Conservation (phyloP, 805 yeast genomes). For the Candida takata region DNA sequence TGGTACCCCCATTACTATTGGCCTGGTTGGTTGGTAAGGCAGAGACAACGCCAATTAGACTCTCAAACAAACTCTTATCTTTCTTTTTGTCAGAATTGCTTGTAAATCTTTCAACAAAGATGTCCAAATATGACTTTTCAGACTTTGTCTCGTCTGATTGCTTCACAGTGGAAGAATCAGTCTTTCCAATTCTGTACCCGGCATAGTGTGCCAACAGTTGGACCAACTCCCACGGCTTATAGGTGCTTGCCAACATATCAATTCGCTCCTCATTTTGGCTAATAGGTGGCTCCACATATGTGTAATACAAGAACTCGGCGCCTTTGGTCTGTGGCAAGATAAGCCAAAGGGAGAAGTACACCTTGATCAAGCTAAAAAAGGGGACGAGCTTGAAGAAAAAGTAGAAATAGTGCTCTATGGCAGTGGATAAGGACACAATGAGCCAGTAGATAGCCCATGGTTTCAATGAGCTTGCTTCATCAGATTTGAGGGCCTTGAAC, state of each 20-base stretch:
- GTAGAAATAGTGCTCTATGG: slow-evolving; percentile 34
- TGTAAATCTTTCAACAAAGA: slow-evolving; percentile 8
- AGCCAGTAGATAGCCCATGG: slow-evolving; percentile 64
- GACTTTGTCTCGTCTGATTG: neutral
- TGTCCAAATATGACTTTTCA: slow-evolving; percentile 5
- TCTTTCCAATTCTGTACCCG: neutral
- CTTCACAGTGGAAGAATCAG: neutral
- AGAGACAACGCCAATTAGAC: slow-evolving; percentile 3
- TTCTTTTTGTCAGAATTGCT: neutral
- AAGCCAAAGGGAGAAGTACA: slow-evolving; percentile 53
- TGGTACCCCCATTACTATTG: neutral
- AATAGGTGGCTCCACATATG: slow-evolving; percentile 33
- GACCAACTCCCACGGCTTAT: slow-evolving; percentile 6
- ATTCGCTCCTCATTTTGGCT: slow-evolving; percentile 27
- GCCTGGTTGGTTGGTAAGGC: neutral
- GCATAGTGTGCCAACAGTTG: slow-evolving; percentile 1
- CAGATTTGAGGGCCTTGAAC: slow-evolving; percentile 42
- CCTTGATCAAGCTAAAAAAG: slow-evolving; percentile 40
- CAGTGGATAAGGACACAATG: slow-evolving; percentile 38
- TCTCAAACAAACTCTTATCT: slow-evolving; percentile 5
- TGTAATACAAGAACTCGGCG: slow-evolving; percentile 33
- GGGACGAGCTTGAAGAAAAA: slow-evolving; percentile 47
- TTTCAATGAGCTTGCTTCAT: slow-evolving; percentile 3
- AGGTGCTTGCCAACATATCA: slow-evolving; percentile 19
- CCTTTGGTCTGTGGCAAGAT: slow-evolving; percentile 46